phyloP scores from a whole-genome alignment of 139 green algal genomes.

The Ostreobium quekettii region DNA sequence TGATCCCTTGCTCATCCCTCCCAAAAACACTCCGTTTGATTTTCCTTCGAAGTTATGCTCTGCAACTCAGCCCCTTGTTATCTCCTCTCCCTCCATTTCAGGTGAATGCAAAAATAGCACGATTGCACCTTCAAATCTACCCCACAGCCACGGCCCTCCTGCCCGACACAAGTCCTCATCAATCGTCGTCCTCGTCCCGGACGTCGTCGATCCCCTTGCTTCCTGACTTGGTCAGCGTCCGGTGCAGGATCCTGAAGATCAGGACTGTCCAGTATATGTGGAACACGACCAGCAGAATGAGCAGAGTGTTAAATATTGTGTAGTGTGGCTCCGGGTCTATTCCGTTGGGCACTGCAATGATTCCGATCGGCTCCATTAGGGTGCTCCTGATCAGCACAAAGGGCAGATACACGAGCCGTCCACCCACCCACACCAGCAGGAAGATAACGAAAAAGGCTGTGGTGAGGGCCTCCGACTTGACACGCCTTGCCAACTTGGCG shows the following conservation, averaged over 20 bases:
- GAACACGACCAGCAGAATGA: constrained; percentile 64
- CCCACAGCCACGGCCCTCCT: too few relatives aligned
- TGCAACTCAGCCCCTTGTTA: too few relatives aligned
- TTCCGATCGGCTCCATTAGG: not conserved
- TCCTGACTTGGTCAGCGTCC: constrained; percentile 34
- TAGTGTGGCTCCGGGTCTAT: constrained; percentile 65
- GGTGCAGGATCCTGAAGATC: constrained; percentile 41
- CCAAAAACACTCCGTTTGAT: too few relatives aligned
- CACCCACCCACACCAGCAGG: constrained; percentile 57
- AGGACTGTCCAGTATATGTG: constrained; percentile 82
- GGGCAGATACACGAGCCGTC: constrained; percentile 51
- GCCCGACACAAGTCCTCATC: too few relatives aligned
- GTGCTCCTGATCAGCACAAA: constrained; percentile 42
- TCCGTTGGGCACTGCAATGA: constrained; percentile 26
- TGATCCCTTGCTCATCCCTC: too few relatives aligned
- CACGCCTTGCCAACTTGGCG: constrained; percentile 70
- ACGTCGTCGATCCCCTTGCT: constrained; percentile 45
- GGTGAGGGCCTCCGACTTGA: constrained; percentile 26
- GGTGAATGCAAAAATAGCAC: too few relatives aligned
- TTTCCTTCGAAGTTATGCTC: too few relatives aligned
- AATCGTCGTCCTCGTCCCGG: constrained; percentile 46
- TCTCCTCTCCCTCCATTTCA: too few relatives aligned
- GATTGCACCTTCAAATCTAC: too few relatives aligned
- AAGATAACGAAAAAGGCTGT: constrained; percentile 44
- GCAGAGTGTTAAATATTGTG: constrained; percentile 66